phyloP scores from a whole-genome alignment of 805 yeast species.

The Candida schatavii region DNA sequence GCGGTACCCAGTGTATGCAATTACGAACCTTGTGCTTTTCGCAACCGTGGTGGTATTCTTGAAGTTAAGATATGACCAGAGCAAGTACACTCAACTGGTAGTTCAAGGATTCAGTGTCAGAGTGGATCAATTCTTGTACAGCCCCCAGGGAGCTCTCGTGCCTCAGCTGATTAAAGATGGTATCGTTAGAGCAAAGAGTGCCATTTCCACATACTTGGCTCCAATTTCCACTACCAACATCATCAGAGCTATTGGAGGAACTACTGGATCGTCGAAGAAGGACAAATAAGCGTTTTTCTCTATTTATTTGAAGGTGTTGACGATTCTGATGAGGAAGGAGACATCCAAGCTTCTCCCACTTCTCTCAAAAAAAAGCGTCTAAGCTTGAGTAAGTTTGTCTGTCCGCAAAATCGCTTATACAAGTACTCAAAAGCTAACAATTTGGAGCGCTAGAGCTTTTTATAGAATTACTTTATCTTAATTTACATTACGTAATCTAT shows the following conservation, averaged over 20 bases:
- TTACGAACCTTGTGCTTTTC: conserved; percentile 34
- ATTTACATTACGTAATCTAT: neutral
- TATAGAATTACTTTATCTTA: neutral
- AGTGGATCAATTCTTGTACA: conserved; percentile 2
- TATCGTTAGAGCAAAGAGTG: neutral
- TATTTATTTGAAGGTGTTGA: too few relatives aligned
- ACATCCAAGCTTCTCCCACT: too few relatives aligned
- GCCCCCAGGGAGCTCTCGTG: conserved; percentile 1
- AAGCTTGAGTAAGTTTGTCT: neutral
- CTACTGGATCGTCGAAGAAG: neutral
- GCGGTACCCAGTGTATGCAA: conserved; percentile 21
- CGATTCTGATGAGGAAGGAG: too few relatives aligned
- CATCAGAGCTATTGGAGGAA: neutral
- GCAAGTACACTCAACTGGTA: conserved; percentile 33
- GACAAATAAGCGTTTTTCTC: too few relatives aligned
- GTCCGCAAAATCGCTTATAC: neutral
- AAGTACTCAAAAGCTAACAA: neutral
- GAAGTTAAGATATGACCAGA: conserved; percentile 34
- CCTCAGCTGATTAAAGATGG: conserved; percentile 4
- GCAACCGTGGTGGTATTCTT: conserved; percentile 27
- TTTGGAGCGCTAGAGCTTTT: too few relatives aligned
- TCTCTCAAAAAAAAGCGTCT: too few relatives aligned
- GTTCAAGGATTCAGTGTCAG: conserved; percentile 42
- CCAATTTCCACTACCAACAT: conserved; percentile 4
- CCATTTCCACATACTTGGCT: neutral